These are phyloP conservation scores for Dendrobium nobile DNA, from an alignment of 106 monocot species.

Conservation along the genomic window DNA sequence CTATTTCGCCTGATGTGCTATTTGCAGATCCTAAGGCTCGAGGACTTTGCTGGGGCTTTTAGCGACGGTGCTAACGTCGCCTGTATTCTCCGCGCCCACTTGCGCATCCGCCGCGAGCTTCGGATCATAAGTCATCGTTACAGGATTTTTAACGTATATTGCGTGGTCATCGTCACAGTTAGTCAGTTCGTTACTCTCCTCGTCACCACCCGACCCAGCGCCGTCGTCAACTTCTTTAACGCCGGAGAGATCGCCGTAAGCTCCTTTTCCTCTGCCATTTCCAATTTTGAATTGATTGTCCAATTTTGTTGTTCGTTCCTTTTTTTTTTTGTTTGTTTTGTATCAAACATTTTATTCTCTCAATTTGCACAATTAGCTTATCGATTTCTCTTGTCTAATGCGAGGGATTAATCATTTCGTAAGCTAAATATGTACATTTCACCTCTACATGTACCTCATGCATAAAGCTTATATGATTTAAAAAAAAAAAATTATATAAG, in stretches of 20 bases:
- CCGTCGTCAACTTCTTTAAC: conserved; percentile 55
- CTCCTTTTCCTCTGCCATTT: not conserved
- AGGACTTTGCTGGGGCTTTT: conserved; percentile 60
- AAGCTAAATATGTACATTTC: not conserved
- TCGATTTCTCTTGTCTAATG: too few relatives aligned
- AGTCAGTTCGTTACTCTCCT: conserved; percentile 67
- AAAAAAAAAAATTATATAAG: too few relatives aligned
- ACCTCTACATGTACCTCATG: too few relatives aligned
- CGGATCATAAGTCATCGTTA: conserved; percentile 75
- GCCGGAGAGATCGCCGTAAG: conserved; percentile 78
- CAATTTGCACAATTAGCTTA: too few relatives aligned
- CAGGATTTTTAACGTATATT: conserved; percentile 50
- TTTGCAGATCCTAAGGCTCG: conserved; percentile 75
- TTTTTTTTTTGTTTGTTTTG: too few relatives aligned
- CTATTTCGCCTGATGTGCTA: conserved; percentile 70
- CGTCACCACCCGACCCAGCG: conserved; percentile 45
- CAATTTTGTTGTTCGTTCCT: not conserved
- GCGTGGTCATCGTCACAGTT: conserved; percentile 55
- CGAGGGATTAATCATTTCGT: too few relatives aligned
- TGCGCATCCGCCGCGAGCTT: conserved; percentile 50
- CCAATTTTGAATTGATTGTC: not conserved
- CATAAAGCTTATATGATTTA: too few relatives aligned
- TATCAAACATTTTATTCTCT: too few relatives aligned
- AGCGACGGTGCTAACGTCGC: conserved; percentile 39
- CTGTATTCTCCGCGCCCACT: conserved; percentile 48